phyloP scores from a whole-genome alignment of 2,329 filamentous ascomycete species.

The Boeremia lycopersici region DNA sequence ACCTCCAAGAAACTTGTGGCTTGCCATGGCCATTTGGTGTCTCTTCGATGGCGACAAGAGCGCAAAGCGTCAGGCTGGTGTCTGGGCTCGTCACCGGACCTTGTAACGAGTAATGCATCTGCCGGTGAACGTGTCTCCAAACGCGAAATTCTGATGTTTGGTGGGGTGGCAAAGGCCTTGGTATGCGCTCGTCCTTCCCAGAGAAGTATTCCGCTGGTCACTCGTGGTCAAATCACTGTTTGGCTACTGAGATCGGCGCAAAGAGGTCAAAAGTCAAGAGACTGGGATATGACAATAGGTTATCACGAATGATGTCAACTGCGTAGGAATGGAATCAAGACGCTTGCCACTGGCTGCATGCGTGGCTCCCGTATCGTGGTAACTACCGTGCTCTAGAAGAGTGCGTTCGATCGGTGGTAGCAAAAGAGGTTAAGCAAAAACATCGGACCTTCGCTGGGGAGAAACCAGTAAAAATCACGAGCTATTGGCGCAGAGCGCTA shows the following conservation, averaged over 20 bases:
- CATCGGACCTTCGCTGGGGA: slow-evolving; percentile 9
- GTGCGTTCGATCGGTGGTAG: slow-evolving; percentile 5
- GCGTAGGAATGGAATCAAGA: not conserved
- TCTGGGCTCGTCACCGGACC: slow-evolving; percentile 20
- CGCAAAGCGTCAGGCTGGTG: slow-evolving; percentile 15
- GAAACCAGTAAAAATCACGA: not conserved
- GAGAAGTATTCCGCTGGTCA: slow-evolving; percentile 2
- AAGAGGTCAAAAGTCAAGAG: not conserved
- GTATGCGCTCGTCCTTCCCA: slow-evolving; percentile 17
- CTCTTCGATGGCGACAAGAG: slow-evolving; percentile 28
- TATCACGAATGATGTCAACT: not conserved
- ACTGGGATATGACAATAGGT: not conserved
- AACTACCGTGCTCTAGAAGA: slow-evolving; percentile 6
- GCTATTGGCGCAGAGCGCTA: slow-evolving; percentile 12
- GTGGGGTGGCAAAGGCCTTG: slow-evolving; percentile 16
- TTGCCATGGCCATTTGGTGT: slow-evolving; percentile 28
- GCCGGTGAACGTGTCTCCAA: slow-evolving; percentile 9
- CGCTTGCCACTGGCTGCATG: slow-evolving; percentile 1
- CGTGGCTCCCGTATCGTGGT: not conserved
- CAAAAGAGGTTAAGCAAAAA: slow-evolving; percentile 10
- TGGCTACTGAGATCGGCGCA: not conserved
- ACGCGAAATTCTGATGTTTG: slow-evolving; percentile 2
- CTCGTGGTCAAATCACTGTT: not conserved
- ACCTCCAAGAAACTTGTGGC: slow-evolving; percentile 30
- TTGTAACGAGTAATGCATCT: slow-evolving; percentile 17